phyloP scores from a whole-genome alignment of 129 eudicot species.

The Mikania micrantha region DNA sequence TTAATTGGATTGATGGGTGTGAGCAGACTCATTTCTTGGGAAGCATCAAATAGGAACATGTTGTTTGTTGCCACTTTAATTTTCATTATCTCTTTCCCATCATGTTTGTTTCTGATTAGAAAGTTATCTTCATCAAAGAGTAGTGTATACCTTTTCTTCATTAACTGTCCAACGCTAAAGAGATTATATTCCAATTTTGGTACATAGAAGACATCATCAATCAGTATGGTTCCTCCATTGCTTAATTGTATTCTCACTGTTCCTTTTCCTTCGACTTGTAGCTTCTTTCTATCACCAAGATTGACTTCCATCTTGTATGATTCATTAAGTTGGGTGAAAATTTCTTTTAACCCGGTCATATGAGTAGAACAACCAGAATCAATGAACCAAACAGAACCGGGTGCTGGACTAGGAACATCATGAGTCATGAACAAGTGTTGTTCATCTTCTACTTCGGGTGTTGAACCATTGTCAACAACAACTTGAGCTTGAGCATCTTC shows the following conservation, averaged over 20 bases:
- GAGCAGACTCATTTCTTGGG: no score
- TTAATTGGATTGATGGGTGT: background rate
- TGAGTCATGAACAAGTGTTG: no score
- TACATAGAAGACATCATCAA: background rate
- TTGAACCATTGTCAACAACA: no score
- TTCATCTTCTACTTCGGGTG: no score
- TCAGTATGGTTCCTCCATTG: background rate
- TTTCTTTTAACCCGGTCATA: no score
- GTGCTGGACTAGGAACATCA: no score
- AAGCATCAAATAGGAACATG: background rate
- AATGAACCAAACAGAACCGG: background rate
- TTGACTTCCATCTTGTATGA: background rate
- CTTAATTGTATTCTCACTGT: no score
- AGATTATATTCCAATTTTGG: background rate
- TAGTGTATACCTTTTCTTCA: background rate
- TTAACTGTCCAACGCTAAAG: background rate
- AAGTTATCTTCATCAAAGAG: background rate
- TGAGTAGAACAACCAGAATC: background rate
- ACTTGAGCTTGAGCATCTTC: no score
- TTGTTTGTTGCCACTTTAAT: background rate
- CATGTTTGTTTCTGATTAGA: background rate
- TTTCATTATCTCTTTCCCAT: no score
- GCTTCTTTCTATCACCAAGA: background rate
- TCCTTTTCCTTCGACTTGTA: background rate
- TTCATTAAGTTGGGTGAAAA: background rate